Conservation (phyloP, 2,329 filamentous ascomycete genomes). For the Fusarium sp. region DNA sequence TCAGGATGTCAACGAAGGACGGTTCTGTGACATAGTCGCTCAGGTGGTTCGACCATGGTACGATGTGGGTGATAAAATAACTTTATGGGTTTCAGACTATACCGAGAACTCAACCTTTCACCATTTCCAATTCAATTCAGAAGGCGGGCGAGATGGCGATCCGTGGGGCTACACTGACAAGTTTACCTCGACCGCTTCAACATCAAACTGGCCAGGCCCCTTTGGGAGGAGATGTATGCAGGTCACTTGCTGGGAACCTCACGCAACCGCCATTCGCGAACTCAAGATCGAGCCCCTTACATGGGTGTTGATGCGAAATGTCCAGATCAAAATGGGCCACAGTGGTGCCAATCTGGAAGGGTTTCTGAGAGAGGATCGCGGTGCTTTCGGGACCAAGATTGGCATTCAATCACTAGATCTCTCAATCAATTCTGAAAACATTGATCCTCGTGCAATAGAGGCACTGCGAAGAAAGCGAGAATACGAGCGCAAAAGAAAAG, state of each 20-base stretch:
- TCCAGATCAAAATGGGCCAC: conserved; percentile 75
- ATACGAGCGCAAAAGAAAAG: conserved; percentile 70
- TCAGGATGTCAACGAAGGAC: conserved; percentile 69
- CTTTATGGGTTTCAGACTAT: conserved; percentile 87
- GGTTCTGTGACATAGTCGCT: conserved; percentile 79
- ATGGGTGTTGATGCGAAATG: conserved; percentile 78
- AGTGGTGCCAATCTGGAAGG: conserved; percentile 77
- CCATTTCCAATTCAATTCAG: conserved; percentile 58
- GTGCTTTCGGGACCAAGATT: conserved; percentile 62
- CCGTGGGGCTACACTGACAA: conserved; percentile 66
- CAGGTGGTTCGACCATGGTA: conserved; percentile 74
- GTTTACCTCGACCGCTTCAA: conserved; percentile 40
- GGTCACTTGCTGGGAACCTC: conserved; percentile 78
- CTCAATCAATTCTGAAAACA: conserved; percentile 57
- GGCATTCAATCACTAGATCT: conserved; percentile 68
- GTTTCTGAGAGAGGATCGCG: conserved; percentile 74
- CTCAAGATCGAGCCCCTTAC: conserved; percentile 68
- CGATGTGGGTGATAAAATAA: conserved; percentile 62
- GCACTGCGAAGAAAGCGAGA: conserved; percentile 75
- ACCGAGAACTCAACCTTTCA: conserved; percentile 78
- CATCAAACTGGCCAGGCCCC: conserved; percentile 77
- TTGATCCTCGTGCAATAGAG: conserved; percentile 67
- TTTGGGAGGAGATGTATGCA: conserved; percentile 80
- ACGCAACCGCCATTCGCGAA: conserved; percentile 71
- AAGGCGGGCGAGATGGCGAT: conserved; percentile 65